Evolutionary conservation across 169 alveolate species (phyloP).

Genomic region (Eimeria brunetti): DNA sequence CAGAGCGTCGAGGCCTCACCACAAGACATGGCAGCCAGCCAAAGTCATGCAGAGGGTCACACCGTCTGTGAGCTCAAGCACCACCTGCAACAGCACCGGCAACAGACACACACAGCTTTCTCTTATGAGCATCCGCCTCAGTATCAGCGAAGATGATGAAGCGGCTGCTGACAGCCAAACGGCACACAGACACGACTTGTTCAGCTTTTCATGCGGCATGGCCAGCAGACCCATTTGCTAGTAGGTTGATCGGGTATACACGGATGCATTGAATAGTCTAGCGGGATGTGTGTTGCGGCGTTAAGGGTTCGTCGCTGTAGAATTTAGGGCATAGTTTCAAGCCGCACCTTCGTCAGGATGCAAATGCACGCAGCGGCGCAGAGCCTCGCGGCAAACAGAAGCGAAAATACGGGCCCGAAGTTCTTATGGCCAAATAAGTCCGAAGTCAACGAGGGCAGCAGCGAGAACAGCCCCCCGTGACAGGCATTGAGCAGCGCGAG

Average conservation of each 20-base stretch:
- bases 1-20: neutral
- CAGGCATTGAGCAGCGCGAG: conserved; percentile 61
- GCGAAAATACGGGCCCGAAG: conserved; percentile 85
- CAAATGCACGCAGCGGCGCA: conserved; percentile 76
- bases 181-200: neutral
- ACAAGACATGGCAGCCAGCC: conserved; percentile 69
- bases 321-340: neutral
- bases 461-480: conserved; percentile 81
- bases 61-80: conserved; percentile 55
- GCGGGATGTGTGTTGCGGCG: neutral
- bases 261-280: neutral
- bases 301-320: neutral
- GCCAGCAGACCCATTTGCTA: neutral
- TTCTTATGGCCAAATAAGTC: conserved; percentile 84
- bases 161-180: neutral
- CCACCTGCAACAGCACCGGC: conserved; percentile 46
- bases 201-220: neutral
- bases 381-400: conserved; percentile 84
- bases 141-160: neutral
- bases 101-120: neutral
- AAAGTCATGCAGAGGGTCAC: conserved; percentile 47
- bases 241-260: neutral
- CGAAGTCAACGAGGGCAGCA: conserved; percentile 85
- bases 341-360: conserved; percentile 60
- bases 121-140: neutral